Conservation (phyloP, 2,329 filamentous ascomycete genomes). For the Talaromyces albobiverticillius region DNA sequence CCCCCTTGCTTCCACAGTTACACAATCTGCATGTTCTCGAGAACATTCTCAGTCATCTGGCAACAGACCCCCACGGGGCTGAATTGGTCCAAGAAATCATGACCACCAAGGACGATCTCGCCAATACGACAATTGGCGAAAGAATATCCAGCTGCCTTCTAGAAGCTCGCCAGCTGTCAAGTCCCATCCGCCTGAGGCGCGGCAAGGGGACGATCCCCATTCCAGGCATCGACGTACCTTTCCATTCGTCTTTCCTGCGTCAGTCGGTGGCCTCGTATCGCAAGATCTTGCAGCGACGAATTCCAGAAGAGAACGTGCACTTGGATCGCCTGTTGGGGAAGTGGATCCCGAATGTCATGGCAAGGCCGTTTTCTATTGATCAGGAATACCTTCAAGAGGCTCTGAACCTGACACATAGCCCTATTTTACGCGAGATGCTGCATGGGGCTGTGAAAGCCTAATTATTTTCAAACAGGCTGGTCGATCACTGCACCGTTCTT, state of each 20-base stretch:
- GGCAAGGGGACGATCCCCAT: conserved; percentile 89
- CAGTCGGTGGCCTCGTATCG: conserved; percentile 98
- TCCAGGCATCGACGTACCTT: conserved; percentile 95
- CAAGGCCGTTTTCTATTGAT: conserved; percentile 88
- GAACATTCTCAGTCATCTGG: background rate
- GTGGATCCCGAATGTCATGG: conserved; percentile 98
- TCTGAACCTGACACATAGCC: conserved; percentile 82
- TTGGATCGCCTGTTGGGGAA: conserved; percentile 95
- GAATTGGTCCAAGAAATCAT: background rate
- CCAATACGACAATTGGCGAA: background rate
- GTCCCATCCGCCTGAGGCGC: conserved; percentile 70
- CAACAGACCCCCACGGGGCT: background rate
- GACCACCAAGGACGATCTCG: conserved; percentile 3
- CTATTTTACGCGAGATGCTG: conserved; percentile 54
- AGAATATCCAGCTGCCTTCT: background rate
- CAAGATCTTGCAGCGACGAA: conserved; percentile 97
- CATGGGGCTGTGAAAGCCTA: background rate
- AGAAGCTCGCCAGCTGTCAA: background rate
- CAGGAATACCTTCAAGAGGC: conserved; percentile 99
- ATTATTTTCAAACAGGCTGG: too few species aligned
- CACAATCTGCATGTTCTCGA: conserved; percentile 5
- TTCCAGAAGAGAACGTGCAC: conserved; percentile 97
- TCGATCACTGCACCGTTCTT: too few species aligned
- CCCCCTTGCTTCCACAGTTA: background rate
- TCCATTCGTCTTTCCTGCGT: conserved; percentile 97